Evolutionary conservation across 345 rosid species (phyloP), one percentile per base, ranked within the genome.

Genomic region (Nasturtium officinale): DNA sequence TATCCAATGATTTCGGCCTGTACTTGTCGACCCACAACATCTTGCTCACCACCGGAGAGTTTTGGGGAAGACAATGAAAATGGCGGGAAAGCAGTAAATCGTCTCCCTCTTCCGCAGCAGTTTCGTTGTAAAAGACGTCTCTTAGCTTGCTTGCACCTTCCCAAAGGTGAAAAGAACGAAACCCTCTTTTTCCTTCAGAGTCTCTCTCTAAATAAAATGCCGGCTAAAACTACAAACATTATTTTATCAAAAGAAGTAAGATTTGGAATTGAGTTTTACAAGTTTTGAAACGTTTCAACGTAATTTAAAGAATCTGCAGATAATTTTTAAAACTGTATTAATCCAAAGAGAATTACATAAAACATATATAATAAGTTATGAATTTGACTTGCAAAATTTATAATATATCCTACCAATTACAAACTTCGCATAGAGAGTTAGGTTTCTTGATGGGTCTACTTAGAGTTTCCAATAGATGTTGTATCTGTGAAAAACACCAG

Each of bases 1-100:
- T 85, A 76, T 88, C 96, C 6, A 91, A 86, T 81, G 96, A 83
- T 81, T 90, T 95, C 46, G 97, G 99, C 61, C 96, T 79, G 89
- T 88, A 95, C 90, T 95, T 91, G 84, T 95, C 99, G 10, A 90
- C 97, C 99, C 97, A 95, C 91, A 95, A 78, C 99, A 95, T 95
- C 79, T 78, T 79, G 30, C 38, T 59, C 16, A 58, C 7, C n/a
- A 26, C 56, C 11, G 46, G 25, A 32, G 9, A 13, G 11, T 5
- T 76, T 46, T 46, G n/a, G 42, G 5, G 63, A 57, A 48, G 62
- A 47, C 11, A 12, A 15, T 28, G 43, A 37, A 67, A 65, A 33
- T 60, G 81, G 81, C 81, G 71, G 81, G 78, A 73, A 78, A 78
- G 6, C 3, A 46, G 66, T 69, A 54, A 35, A 69, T 63, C 65